phyloP scores from a whole-genome alignment of 768 basidiomycete genomes.

The Boletus rubescentipes region DNA sequence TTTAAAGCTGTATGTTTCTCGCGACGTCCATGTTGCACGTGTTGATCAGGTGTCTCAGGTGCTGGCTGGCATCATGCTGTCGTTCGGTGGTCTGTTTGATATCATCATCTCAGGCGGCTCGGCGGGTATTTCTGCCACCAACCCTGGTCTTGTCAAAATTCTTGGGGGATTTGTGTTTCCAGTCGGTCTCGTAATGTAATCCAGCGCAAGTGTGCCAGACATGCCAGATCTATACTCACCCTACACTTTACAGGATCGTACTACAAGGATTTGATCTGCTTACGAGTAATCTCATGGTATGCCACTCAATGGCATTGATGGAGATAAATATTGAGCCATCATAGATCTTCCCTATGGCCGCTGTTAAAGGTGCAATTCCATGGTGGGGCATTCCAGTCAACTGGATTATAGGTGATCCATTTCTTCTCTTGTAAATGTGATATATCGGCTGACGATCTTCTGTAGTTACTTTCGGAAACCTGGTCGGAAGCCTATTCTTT shows the following conservation, averaged over 20 bases:
- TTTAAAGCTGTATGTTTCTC: slow-evolving; percentile 61
- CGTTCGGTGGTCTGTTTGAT: slow-evolving; percentile 67
- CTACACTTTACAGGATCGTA: slow-evolving; percentile 52
- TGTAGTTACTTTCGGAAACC: slow-evolving; percentile 68
- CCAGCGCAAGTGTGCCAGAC: not conserved
- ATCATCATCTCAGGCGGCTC: slow-evolving; percentile 63
- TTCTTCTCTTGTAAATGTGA: not conserved
- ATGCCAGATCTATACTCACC: not conserved
- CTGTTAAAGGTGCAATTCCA: slow-evolving; percentile 57
- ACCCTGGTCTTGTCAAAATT: slow-evolving; percentile 68
- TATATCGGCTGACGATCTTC: slow-evolving; percentile 1
- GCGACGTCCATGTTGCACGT: not conserved
- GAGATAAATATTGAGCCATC: not conserved
- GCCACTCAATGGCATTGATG: not conserved
- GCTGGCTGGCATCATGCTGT: slow-evolving; percentile 69
- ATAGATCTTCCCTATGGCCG: slow-evolving; percentile 72
- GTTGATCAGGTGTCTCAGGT: slow-evolving; percentile 40
- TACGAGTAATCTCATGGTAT: slow-evolving; percentile 77
- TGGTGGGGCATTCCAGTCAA: slow-evolving; percentile 70
- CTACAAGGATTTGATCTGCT: slow-evolving; percentile 68
- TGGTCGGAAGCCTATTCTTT: slow-evolving; percentile 69
- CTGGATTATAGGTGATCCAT: slow-evolving; percentile 59
- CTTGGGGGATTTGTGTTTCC: slow-evolving; percentile 71
- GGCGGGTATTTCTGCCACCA: slow-evolving; percentile 43
- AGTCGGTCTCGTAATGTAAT: slow-evolving; percentile 73